phyloP scores from a whole-genome alignment of 768 basidiomycete genomes.

The Bullera alba region DNA sequence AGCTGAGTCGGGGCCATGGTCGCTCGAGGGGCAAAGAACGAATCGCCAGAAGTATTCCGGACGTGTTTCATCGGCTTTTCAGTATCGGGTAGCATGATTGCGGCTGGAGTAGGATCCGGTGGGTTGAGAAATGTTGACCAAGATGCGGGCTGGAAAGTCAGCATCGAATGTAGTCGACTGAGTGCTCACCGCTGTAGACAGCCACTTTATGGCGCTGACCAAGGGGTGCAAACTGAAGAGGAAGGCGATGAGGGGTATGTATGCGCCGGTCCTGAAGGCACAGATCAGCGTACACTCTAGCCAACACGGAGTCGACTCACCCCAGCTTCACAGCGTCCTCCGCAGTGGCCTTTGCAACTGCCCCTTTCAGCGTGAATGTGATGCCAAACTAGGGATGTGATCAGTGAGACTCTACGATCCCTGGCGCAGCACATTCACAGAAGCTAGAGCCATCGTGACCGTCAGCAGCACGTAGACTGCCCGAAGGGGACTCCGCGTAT shows the following conservation, averaged over 20 bases:
- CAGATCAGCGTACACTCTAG: background rate
- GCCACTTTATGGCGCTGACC: conserved; percentile 9
- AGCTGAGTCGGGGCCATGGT: background rate
- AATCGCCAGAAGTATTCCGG: background rate
- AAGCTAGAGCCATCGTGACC: conserved; percentile 9
- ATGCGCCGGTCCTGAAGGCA: conserved; percentile 14
- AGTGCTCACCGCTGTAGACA: conserved; percentile 5
- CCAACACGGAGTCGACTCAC: conserved; percentile 8
- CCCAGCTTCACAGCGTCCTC: conserved; percentile 8
- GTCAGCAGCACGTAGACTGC: conserved; percentile 7
- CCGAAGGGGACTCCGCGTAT: conserved; percentile 24
- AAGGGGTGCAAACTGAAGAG: conserved; percentile 18
- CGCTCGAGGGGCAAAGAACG: background rate
- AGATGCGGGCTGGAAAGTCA: conserved; percentile 3
- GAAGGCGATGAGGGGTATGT: conserved; percentile 16
- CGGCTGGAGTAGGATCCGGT: conserved; percentile 26
- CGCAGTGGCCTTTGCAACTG: conserved; percentile 10
- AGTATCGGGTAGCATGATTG: conserved; percentile 24
- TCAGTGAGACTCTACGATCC: conserved; percentile 1
- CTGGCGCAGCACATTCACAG: too few relatives aligned
- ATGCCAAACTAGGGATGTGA: conserved; percentile 10
- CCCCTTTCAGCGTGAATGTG: conserved; percentile 14
- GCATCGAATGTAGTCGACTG: background rate
- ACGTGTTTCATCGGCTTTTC: conserved; percentile 13
- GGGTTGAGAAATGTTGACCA: conserved; percentile 23